These are phyloP conservation scores for Xylariaceae sp. DNA, from an alignment of 2,329 filamentous ascomycete genomes.

Conservation along the genomic window DNA sequence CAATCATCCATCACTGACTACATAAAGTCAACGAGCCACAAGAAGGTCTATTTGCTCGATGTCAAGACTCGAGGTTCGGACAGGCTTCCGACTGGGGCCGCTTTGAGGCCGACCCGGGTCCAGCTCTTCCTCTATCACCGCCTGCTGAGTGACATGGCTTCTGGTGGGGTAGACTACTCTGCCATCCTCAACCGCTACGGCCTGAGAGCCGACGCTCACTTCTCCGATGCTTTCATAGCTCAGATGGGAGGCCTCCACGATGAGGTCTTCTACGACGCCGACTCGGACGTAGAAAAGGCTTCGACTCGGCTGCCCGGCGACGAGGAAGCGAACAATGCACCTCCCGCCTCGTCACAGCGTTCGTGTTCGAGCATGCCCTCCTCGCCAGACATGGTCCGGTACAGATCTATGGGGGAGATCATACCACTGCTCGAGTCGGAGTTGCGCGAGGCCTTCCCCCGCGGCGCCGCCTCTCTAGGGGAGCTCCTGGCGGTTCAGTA, in stretches of 20 bases:
- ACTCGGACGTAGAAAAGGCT: constrained; percentile 14
- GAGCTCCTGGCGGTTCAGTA: constrained; percentile 48
- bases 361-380: constrained; percentile 7
- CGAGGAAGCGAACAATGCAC: too few relatives aligned
- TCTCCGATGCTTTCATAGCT: constrained; percentile 73
- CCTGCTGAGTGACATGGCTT: constrained; percentile 69
- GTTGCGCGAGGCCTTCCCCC: constrained; percentile 44
- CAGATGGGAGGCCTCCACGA: constrained; percentile 65
- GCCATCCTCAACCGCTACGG: constrained; percentile 64
- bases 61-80: constrained; percentile 72
- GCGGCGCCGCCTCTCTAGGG: constrained; percentile 39
- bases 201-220: constrained; percentile 55
- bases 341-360: neutral
- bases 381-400: constrained; percentile 34
- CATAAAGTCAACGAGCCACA: constrained; percentile 21
- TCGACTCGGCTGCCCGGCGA: neutral
- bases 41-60: constrained; percentile 67
- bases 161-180: constrained; percentile 61
- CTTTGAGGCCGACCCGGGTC: constrained; percentile 68
- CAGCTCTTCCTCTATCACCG: constrained; percentile 88
- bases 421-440: constrained; percentile 38
- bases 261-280: constrained; percentile 50
- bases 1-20: constrained; percentile 35
- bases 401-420: constrained; percentile 41
- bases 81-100: constrained; percentile 56